These are phyloP conservation scores for Dactylellina haptotyla DNA, from an alignment of 2,329 filamentous ascomycete genomes.

Conservation along the genomic window DNA sequence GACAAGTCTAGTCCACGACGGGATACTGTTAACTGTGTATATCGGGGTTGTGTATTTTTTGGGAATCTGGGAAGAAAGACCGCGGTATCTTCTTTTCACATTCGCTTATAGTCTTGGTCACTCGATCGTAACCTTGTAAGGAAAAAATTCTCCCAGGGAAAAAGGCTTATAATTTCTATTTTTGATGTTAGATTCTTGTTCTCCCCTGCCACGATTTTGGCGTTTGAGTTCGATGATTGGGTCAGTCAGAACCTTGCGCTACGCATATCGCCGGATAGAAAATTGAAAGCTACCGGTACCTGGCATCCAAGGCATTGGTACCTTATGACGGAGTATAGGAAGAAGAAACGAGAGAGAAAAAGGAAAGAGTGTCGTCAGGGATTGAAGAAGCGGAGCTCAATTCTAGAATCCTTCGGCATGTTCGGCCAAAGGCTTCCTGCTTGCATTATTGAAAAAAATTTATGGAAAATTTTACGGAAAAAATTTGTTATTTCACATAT, in stretches of 20 bases:
- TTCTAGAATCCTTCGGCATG: slow-evolving; percentile 5
- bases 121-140: slow-evolving; percentile 1
- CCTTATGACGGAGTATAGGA: neutral
- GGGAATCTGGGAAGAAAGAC: neutral
- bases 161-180: slow-evolving; percentile 9
- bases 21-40: slow-evolving; percentile 2
- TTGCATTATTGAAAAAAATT: neutral
- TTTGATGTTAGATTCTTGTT: neutral
- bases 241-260: neutral
- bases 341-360: neutral
- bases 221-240: neutral
- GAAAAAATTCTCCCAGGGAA: neutral
- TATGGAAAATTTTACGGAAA: neutral
- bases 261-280: slow-evolving; percentile 1
- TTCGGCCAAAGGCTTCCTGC: neutral
- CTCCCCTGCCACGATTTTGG: neutral
- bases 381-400: slow-evolving; percentile 1
- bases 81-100: slow-evolving; percentile 7
- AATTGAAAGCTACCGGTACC: neutral
- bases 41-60: neutral
- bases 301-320: neutral
- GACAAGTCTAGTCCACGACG: slow-evolving; percentile 6
- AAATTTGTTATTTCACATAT: neutral
- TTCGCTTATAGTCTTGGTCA: slow-evolving; percentile 7
- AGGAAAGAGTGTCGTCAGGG: neutral